Evolutionary conservation across 352 stramenopile species (phyloP).

Genomic region (Peronospora destructor): DNA sequence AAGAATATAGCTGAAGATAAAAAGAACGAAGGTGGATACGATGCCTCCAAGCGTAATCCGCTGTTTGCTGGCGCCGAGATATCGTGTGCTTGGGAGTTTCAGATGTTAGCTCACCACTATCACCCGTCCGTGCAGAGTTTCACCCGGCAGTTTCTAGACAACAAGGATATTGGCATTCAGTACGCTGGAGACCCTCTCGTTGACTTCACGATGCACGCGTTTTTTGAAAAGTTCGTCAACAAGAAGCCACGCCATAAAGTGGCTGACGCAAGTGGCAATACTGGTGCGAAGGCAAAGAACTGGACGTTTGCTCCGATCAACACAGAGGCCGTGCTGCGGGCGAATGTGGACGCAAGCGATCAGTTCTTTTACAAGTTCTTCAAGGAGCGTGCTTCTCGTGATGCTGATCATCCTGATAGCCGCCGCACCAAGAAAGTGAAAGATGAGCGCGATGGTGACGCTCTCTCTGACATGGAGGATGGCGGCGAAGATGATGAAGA

Average conservation of each 20-base stretch:
- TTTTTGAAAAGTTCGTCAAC: slow-evolving; percentile 99
- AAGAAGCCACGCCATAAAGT: slow-evolving; percentile 89
- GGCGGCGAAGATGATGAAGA: slow-evolving; percentile 67
- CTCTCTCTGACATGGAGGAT: slow-evolving; percentile 49
- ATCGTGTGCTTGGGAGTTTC: slow-evolving; percentile 90
- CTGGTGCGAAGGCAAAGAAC: slow-evolving; percentile 39
- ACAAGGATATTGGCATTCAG: slow-evolving; percentile 56
- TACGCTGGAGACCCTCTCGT: slow-evolving; percentile 94
- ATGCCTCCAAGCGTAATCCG: slow-evolving; percentile 84
- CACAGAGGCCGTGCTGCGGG: slow-evolving; percentile 56
- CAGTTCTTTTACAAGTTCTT: slow-evolving; percentile 94
- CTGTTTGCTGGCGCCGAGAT: slow-evolving; percentile 66
- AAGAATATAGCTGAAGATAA: slow-evolving; percentile 17
- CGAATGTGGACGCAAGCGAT: slow-evolving; percentile 73
- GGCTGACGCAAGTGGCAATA: slow-evolving; percentile 8
- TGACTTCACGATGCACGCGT: slow-evolving; percentile 95
- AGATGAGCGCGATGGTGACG: slow-evolving; percentile 40
- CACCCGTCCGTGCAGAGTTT: slow-evolving; percentile 95
- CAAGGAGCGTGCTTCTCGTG: slow-evolving; percentile 63
- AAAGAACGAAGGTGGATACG: slow-evolving; percentile 43
- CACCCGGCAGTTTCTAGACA: slow-evolving; percentile 69
- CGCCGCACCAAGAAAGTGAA: slow-evolving; percentile 31
- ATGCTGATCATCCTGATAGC: slow-evolving; percentile 25
- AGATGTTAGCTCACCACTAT: slow-evolving; percentile 89
- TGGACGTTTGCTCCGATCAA: slow-evolving; percentile 69